Conservation (phyloP, 2,329 filamentous ascomycete species). For the Stagonosporopsis rhizophila region DNA sequence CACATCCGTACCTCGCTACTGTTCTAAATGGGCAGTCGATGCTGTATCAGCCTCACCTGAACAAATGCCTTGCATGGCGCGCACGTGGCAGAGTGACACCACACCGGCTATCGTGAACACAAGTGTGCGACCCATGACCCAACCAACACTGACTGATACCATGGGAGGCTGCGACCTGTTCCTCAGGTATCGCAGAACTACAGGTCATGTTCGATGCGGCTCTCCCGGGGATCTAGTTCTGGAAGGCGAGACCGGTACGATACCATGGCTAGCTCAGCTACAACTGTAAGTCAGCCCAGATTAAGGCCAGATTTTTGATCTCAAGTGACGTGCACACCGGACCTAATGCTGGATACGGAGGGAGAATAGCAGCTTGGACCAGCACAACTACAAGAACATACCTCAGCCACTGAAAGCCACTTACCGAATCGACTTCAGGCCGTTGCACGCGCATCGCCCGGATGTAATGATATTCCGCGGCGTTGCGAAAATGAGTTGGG, state of each 20-base stretch:
- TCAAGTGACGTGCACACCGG: neutral
- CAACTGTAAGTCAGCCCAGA: neutral
- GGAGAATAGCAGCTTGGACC: neutral
- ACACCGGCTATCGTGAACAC: neutral
- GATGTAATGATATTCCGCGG: neutral
- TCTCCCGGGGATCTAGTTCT: neutral
- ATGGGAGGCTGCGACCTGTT: constrained; percentile 13
- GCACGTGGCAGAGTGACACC: neutral
- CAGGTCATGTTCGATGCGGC: constrained; percentile 6
- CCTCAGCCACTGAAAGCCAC: constrained; percentile 7
- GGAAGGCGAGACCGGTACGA: neutral
- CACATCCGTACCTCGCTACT: neutral
- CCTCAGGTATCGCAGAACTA: neutral
- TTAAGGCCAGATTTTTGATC: constrained; percentile 2
- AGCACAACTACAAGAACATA: neutral
- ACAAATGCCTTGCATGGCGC: constrained; percentile 4
- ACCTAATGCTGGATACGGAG: neutral
- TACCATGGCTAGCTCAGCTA: neutral
- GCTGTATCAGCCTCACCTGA: neutral
- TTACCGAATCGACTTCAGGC: neutral
- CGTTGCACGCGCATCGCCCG: neutral
- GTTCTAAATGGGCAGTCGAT: neutral
- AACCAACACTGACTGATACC: neutral
- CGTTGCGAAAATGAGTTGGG: neutral
- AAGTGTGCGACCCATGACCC: neutral